Conservation (phyloP, 2,329 filamentous ascomycete species). For the Pseudogymnoascus sp. region DNA sequence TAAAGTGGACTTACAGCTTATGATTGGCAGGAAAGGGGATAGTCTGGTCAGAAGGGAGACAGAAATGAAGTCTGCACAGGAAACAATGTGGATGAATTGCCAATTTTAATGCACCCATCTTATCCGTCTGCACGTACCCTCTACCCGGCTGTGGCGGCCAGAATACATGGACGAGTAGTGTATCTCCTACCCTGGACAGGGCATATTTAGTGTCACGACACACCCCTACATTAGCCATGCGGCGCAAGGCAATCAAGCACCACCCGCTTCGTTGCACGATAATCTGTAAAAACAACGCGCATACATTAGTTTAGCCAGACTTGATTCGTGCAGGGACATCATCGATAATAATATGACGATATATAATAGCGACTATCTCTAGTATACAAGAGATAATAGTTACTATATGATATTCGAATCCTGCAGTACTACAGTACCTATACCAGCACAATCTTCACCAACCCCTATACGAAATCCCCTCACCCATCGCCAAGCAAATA, state of each 20-base stretch:
- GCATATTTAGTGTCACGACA: not conserved
- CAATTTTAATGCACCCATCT: not conserved
- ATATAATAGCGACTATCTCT: not conserved
- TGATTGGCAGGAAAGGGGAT: not conserved
- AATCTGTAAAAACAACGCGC: not conserved
- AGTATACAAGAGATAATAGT: not conserved
- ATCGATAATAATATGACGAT: not conserved
- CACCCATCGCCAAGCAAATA: constrained; percentile 1
- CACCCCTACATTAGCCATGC: not conserved
- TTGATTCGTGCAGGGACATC: not conserved
- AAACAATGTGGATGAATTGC: not conserved
- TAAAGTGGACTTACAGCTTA: not conserved
- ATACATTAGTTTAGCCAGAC: not conserved
- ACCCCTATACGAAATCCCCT: not conserved
- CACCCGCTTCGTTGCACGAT: not conserved
- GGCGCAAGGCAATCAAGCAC: not conserved
- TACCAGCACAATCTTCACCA: not conserved
- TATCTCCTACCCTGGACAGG: not conserved
- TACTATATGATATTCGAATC: not conserved
- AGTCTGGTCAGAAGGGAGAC: not conserved
- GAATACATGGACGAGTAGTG: not conserved
- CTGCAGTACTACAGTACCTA: not conserved
- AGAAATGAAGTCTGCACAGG: too few relatives aligned
- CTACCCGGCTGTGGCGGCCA: not conserved
- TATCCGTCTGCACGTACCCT: not conserved